Base-by-base conservation (phyloP, 768 basidiomycete genomes). In the Daedalea quercina region DNA sequence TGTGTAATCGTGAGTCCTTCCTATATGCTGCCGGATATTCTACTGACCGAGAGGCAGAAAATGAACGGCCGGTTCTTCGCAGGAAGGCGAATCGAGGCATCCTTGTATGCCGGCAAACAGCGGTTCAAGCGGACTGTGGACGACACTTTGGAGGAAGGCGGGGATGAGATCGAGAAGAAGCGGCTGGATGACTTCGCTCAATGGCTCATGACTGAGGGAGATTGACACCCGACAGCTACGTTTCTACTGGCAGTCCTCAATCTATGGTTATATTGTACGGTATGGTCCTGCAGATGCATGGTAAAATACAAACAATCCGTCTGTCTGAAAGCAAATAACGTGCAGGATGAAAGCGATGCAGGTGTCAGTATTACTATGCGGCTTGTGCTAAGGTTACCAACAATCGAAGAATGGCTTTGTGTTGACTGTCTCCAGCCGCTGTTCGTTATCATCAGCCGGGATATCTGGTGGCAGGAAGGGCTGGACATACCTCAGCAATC, bases 1-100 rank as follows among this genome's bases (percentile, higher is more conserved):
- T 99, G 95, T 61, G 73, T 99, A 19, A 54, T 92, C 55, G 93
- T 90, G 58, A 58, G 87, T 75, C 44, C 47, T 34, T 58, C 54
- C 24, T 15, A 1, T 9, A 23, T 23, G 23, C 12, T 19, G 28
- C 43, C 47, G 44, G 7, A 53, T 31, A 41, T 49, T 6, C 8
- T 20, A 35, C 34, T 33, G 33, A 20, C n/a, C 34, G 6, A 11
- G 19, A 42, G 3, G 43, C 58, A 94, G 89, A 95, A 87, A 84
- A 97, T 97, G 93, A 81, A 94, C 59, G 90, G 90, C 8, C 77
- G 94, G 37, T 96, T 82, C 69, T 98, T 97, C 63, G 87, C 84
- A 24, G 91, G 91, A 12, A 79, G 90, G 42, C 77, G 80, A 42
- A 75, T 99, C 46, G 82, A 89, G 63, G 96, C 95, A 1, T 79